A percentile compares a stretch with the other conserved stretches of the same genome.
Evolutionary conservation across 2,329 filamentous ascomycete genomes (phyloP).

Genomic region (Penicillium sp.): DNA sequence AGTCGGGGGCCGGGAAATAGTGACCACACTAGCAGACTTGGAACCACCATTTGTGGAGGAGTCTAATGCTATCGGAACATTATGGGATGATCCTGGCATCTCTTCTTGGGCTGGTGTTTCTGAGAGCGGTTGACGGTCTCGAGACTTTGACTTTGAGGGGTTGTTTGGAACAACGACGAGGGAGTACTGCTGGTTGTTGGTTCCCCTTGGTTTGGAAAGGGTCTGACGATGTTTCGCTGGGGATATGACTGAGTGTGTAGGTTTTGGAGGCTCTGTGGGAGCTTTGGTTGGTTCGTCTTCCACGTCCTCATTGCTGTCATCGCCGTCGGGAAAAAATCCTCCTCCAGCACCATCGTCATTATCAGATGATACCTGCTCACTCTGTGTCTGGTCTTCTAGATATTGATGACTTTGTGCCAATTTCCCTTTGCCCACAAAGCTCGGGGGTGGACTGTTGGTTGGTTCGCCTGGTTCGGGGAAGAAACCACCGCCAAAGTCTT

Average conservation of each 20-base stretch:
- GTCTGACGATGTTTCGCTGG: neutral
- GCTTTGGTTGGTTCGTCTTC: neutral
- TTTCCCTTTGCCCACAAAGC: neutral
- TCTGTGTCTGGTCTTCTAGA: neutral
- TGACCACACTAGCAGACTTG: slow-evolving; percentile 28
- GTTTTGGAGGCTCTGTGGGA: neutral
- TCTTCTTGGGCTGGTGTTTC: neutral
- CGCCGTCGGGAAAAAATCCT: slow-evolving; percentile 9
- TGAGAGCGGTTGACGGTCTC: neutral
- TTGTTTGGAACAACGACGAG: slow-evolving; percentile 33
- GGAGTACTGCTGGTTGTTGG: slow-evolving; percentile 26
- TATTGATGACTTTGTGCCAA: neutral
- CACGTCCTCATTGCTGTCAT: slow-evolving; percentile 3
- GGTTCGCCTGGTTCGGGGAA: slow-evolving; percentile 35
- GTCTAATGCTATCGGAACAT: slow-evolving; percentile 27
- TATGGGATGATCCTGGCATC: slow-evolving; percentile 19
- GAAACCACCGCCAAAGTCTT: slow-evolving; percentile 41
- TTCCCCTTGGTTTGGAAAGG: neutral
- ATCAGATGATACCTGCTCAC: neutral
- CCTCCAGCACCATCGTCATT: slow-evolving; percentile 1
- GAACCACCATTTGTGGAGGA: slow-evolving; percentile 28
- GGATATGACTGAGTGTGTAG: neutral
- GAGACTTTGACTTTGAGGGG: neutral
- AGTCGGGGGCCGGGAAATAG: slow-evolving; percentile 24
- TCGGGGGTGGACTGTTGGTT: neutral